Evolutionary conservation across 345 rosid genomes (phyloP).

Genomic region (Eucalyptus viminalis): DNA sequence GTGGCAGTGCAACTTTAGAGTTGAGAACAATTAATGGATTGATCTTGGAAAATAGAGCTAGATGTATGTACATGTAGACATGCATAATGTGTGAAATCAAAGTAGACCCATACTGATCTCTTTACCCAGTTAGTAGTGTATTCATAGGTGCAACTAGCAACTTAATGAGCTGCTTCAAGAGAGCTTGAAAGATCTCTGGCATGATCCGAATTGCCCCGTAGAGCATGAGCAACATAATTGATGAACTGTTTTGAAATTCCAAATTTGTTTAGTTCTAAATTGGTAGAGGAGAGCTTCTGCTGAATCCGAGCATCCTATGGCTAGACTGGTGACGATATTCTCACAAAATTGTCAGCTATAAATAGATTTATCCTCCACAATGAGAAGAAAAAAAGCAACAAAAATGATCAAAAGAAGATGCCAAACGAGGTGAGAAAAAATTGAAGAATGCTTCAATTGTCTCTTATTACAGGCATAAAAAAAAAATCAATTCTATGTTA

Average conservation of each 20-base stretch:
- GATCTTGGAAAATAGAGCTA: too few species aligned
- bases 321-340: too few species aligned
- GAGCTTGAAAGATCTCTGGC: neutral
- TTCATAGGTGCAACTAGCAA: constrained; percentile 38
- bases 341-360: too few species aligned
- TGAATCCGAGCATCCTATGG: too few species aligned
- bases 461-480: constrained; percentile 13
- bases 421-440: too few species aligned
- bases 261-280: neutral
- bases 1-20: neutral
- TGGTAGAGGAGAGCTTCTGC: too few species aligned
- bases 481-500: neutral
- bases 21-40: too few species aligned
- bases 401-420: too few species aligned
- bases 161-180: constrained; percentile 21
- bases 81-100: neutral
- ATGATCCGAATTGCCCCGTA: constrained; percentile 12
- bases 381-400: too few species aligned
- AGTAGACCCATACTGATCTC: constrained; percentile 6
- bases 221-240: constrained; percentile 15
- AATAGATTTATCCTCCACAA: too few species aligned
- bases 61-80: too few species aligned
- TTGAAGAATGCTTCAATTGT: too few species aligned
- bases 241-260: constrained; percentile 33
- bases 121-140: constrained; percentile 33